Evolutionary conservation across 768 basidiomycete species (phyloP).

Genomic region (Mycena metata): DNA sequence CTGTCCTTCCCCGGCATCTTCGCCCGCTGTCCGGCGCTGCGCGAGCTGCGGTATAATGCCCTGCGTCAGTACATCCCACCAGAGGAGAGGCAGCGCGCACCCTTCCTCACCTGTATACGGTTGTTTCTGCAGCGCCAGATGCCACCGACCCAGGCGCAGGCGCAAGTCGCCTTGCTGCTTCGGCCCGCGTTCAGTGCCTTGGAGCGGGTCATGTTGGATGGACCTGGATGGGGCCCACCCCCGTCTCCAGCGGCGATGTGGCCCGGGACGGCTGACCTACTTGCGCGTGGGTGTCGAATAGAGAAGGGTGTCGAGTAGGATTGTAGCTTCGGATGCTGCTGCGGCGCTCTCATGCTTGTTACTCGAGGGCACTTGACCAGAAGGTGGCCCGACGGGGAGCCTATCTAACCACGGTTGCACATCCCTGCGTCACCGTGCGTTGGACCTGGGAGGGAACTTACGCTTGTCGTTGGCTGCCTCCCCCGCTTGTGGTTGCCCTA

Average conservation of each 20-base stretch:
- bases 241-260: neutral
- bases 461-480: too few species aligned
- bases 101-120: neutral
- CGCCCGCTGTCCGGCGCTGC: neutral
- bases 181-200: neutral
- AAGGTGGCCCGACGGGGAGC: too few species aligned
- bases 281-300: neutral
- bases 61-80: neutral
- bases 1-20: neutral
- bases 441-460: too few species aligned
- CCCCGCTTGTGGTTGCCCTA: too few species aligned
- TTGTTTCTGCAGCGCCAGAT: neutral
- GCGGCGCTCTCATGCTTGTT: too few species aligned
- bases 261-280: neutral
- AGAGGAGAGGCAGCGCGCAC: neutral
- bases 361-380: too few species aligned
- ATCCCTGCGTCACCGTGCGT: too few species aligned
- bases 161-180: neutral
- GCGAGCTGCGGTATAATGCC: constrained; percentile 1
- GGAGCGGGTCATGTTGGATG: constrained; percentile 12
- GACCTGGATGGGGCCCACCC: constrained; percentile 1
- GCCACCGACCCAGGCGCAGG: too few species aligned
- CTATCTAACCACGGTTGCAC: too few species aligned
- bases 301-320: neutral
- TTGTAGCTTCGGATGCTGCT: too few species aligned